Percentiles rank a stretch among this genome's conserved stretches.
phyloP scores from a whole-genome alignment of 257 asterid species.

The Primulina huaijiensis region DNA sequence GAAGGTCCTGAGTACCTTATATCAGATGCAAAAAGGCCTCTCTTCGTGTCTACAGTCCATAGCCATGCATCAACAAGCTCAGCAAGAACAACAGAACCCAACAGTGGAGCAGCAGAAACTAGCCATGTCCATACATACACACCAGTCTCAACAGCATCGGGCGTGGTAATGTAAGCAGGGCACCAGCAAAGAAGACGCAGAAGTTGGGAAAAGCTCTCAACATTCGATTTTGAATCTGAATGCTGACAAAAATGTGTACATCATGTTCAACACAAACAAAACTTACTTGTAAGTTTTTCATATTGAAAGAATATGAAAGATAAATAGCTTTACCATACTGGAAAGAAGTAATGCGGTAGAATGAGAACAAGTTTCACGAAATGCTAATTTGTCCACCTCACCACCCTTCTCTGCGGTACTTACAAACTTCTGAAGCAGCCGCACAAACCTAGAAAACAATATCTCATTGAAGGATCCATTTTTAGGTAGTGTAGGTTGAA shows the following conservation, averaged over 20 bases:
- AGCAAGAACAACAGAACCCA: conserved; percentile 93
- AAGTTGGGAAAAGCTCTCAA: conserved; percentile 92
- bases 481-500: conserved; percentile 47
- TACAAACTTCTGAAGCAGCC: conserved; percentile 82
- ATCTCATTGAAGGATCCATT: conserved; percentile 73
- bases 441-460: conserved; percentile 68
- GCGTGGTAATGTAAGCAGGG: conserved; percentile 93
- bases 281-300: conserved; percentile 9
- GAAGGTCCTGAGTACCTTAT: conserved; percentile 79
- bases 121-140: conserved; percentile 97
- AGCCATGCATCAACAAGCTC: conserved; percentile 99
- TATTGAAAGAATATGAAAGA: conserved; percentile 22
- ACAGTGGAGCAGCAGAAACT: conserved; percentile 97
- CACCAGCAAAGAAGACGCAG: conserved; percentile 99
- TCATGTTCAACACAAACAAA: conserved; percentile 19
- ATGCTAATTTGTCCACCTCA: conserved; percentile 77
- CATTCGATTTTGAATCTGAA: conserved; percentile 63
- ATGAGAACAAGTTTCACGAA: conserved; percentile 92
- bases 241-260: conserved; percentile 49
- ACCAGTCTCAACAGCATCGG: conserved; percentile 96
- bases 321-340: conserved; percentile 51
- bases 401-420: conserved; percentile 85
- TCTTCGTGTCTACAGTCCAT: conserved; percentile 96
- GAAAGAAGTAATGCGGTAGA: conserved; percentile 98
- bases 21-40: conserved; percentile 96